Base-by-base conservation (phyloP, 2,329 filamentous ascomycete species). In the Lachnellula occidentalis region DNA sequence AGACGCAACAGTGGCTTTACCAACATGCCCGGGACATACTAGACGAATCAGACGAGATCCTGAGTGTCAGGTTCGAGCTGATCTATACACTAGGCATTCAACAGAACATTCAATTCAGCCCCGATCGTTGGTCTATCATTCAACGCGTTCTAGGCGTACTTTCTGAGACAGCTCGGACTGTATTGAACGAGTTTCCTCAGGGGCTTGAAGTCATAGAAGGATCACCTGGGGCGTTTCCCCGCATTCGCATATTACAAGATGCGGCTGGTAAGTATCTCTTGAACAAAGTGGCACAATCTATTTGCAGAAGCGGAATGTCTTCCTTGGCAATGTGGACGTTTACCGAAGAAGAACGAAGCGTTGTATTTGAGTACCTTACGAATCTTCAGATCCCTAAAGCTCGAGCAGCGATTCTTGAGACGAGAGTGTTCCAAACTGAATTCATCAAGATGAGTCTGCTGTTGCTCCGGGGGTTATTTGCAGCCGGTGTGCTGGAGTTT, bases 41-140 rank as follows among this genome's bases (percentile, higher is more conserved):
- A 0, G 80, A 82, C 56, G 79, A 82, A 59, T 77, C 66, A 22
- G 73, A 76, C 53, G 66, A 67, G 17, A 74, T 69, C 3, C 60
- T 76, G 2, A 66, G 69, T 1, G 61, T 71, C 2, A 66, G 66
- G 15, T 73, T 69, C 0, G 71, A 76, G 41, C 55, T 76, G 3
- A 72, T 76, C 4, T 76, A 74, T 52, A 70, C 73, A 0, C 67
- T 64, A 34, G 73, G 73, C 3, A 55, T 67, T 0, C 72, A 72
- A 45, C 61, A 64, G 8, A 48, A 65, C 0, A 66, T 75, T 19
- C 72, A 76, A 48, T 69, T 69, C 0, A 65, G 71, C 53, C 72
- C 72, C 2, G 50, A 69, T 31, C 65, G 73, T 1, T 75, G 43
- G 43, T 12, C 62, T 82, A 43, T 43, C 41, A 43, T 43, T 14